Base-by-base conservation (phyloP, 768 basidiomycete genomes). In the Favolaschia claudopus region DNA sequence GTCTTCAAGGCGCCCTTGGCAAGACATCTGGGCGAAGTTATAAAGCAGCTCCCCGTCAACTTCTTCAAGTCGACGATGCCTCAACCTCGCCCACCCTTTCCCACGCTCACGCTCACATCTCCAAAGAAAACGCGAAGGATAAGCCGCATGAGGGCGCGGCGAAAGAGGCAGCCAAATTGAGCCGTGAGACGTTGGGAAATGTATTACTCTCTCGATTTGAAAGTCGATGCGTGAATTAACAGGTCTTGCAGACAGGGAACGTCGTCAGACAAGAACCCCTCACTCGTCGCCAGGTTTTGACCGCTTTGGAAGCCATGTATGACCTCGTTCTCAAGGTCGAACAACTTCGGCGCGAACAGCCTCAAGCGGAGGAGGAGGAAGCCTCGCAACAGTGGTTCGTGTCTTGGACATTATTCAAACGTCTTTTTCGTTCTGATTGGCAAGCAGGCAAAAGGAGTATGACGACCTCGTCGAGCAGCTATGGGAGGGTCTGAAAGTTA, bases 11-110 rank as follows among this genome's bases (percentile, higher is more conserved):
- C 53, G 97, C 95, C 8, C 83, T 99, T 5, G 97, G 97, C 8
- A 95, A 90, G 74, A 96, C 96, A 2, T 93, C 95, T 32, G 91
- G 94, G 24, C 82, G 96, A 54, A 96, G 95, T 59, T 93, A 95
- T 70, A 95, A 95, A 67, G 94, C 95, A 28, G 96, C 96, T n/a
- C 97, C 97, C 14, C 86, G 96, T 37, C 96, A 97, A 60, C 86
- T 99, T 24, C 83, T 99, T 5, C 95, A 99, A 72, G 94, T 99
- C 9, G 91, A 93, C 57, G 69, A 86, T 45, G 70, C 78, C 59
- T 63, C 80, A 36, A 67, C 74, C n/a, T 81, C 82, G 10, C 81
- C 82, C 10, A 77, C 81, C 38, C 46, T 81, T 61, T 69, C 80
- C 62, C 68, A 80, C 69, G 75, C 83, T 55, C 71, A 79, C 72